Conservation (phyloP, 2,329 filamentous ascomycete genomes). For the Colletotrichum costaricense region DNA sequence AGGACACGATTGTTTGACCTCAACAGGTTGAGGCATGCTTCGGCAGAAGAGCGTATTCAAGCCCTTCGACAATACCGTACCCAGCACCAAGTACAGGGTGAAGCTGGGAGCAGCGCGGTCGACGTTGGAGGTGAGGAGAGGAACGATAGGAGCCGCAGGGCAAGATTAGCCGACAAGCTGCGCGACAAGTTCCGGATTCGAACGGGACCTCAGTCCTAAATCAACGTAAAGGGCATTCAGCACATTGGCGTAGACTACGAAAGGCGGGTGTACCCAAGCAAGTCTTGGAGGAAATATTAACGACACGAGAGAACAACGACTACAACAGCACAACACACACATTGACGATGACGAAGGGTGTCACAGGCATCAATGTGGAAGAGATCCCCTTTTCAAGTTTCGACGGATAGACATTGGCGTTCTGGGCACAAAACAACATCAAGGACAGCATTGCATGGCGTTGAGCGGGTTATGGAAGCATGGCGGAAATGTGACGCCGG, state of each 20-base stretch:
- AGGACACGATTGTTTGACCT: conserved; percentile 68
- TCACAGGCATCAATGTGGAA: not conserved
- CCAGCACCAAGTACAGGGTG: conserved; percentile 46
- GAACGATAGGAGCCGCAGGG: conserved; percentile 52
- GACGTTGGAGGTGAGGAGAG: conserved; percentile 45
- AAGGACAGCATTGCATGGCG: conserved; percentile 36
- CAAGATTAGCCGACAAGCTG: conserved; percentile 60
- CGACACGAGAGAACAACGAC: conserved; percentile 1
- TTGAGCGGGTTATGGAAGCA: conserved; percentile 21
- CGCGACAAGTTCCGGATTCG: conserved; percentile 65
- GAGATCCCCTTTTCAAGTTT: conserved; percentile 11
- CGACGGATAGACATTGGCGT: conserved; percentile 17
- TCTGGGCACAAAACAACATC: conserved; percentile 11
- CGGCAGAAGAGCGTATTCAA: conserved; percentile 71
- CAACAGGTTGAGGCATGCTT: conserved; percentile 67
- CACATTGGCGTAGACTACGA: not conserved
- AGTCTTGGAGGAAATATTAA: not conserved
- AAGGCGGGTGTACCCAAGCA: no score
- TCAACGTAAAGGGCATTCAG: not conserved
- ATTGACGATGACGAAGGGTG: not conserved
- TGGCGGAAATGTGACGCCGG: conserved; percentile 4
- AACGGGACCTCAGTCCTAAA: conserved; percentile 53
- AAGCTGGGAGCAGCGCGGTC: not conserved
- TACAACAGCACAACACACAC: not conserved
- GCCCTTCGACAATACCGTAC: conserved; percentile 63